These are phyloP conservation scores for Globisporangium cylindrosporum DNA, from an alignment of 352 stramenopile species.

Conservation along the genomic window DNA sequence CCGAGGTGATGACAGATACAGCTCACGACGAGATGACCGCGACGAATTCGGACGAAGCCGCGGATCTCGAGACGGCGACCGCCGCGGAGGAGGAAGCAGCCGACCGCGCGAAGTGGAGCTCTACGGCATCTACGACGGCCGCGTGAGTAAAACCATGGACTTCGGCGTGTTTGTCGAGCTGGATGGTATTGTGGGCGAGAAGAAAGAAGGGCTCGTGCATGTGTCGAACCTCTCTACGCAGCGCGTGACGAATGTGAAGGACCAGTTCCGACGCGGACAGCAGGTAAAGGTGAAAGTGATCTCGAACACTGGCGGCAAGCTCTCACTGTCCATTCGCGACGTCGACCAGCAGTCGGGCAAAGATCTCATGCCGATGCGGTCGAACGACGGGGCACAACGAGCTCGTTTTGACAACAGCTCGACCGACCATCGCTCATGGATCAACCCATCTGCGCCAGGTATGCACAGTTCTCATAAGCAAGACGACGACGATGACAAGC, in stretches of 20 bases:
- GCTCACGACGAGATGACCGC: constrained; percentile 27
- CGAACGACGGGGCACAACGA: constrained; percentile 49
- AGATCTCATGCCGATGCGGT: constrained; percentile 94
- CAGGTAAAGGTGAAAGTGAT: constrained; percentile 97
- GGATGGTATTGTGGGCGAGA: constrained; percentile 54
- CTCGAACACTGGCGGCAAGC: constrained; percentile 84
- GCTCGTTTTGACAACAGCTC: constrained; percentile 46
- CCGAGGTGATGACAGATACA: constrained; percentile 23
- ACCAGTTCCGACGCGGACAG: constrained; percentile 86
- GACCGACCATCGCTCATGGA: constrained; percentile 69
- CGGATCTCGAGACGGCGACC: constrained; percentile 12
- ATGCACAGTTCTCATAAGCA: constrained; percentile 63
- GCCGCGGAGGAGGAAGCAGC: constrained; percentile 15
- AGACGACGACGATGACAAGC: constrained; percentile 69
- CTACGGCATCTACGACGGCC: constrained; percentile 94
- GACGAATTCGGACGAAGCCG: constrained; percentile 22
- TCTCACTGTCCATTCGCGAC: constrained; percentile 97
- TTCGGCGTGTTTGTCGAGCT: constrained; percentile 98
- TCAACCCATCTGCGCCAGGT: constrained; percentile 82
- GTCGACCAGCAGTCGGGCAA: constrained; percentile 94
- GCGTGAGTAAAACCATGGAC: constrained; percentile 94
- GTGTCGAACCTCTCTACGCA: constrained; percentile 90
- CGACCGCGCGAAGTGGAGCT: constrained; percentile 63
- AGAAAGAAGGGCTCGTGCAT: constrained; percentile 94
- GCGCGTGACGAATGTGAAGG: constrained; percentile 86